phyloP scores from a whole-genome alignment of 108 stramenopile species.

The Nitzschia sp. region DNA sequence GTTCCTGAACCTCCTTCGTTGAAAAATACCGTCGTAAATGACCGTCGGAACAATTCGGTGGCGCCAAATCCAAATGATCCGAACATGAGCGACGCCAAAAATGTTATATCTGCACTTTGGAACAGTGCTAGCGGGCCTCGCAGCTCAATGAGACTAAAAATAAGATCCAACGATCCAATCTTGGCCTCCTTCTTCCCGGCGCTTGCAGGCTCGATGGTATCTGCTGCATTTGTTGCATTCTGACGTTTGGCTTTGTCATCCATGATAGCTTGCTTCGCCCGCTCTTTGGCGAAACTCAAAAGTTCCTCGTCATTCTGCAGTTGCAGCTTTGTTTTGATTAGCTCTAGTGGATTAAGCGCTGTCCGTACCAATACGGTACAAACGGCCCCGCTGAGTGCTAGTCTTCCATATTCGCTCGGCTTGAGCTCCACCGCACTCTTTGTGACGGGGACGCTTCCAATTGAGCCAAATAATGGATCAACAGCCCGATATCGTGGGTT shows the following conservation, averaged over 20 bases:
- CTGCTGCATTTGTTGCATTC: conserved; percentile 18
- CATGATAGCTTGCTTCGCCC: background rate
- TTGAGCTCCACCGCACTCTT: conserved; percentile 69
- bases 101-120: conserved; percentile 91
- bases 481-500: conserved; percentile 66
- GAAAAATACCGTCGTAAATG: conserved; percentile 71
- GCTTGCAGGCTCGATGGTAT: background rate
- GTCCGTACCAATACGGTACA: conserved; percentile 86
- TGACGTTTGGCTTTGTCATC: background rate
- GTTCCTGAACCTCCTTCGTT: conserved; percentile 36
- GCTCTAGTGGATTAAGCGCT: conserved; percentile 82
- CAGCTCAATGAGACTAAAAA: conserved; percentile 58
- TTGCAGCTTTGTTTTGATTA: conserved; percentile 90
- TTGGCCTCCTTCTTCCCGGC: conserved; percentile 22
- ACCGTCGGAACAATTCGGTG: conserved; percentile 87
- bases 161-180: conserved; percentile 60
- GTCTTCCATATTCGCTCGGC: conserved; percentile 67
- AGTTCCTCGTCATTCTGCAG: conserved; percentile 80
- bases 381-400: conserved; percentile 79
- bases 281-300: conserved; percentile 39
- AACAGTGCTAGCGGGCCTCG: conserved; percentile 72
- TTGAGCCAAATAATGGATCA: conserved; percentile 83
- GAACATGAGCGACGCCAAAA: conserved; percentile 82
- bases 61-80: conserved; percentile 91
- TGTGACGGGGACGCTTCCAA: conserved; percentile 76